Conservation (phyloP, 1,284 basidiomycete species). For the Tilletia horrida region DNA sequence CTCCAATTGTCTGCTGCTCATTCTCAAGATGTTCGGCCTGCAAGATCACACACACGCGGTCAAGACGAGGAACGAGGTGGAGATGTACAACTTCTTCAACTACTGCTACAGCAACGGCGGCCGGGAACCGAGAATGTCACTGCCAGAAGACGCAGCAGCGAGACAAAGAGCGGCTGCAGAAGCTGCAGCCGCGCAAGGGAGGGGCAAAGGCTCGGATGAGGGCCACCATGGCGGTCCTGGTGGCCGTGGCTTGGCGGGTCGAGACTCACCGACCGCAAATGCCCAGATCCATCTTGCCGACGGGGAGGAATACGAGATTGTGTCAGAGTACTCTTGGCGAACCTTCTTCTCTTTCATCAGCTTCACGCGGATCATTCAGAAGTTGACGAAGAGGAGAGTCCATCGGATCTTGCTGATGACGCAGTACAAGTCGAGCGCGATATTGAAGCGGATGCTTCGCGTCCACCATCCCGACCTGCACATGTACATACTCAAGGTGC, state of each 20-base stretch:
- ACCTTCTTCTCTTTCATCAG: slow-evolving; percentile 99
- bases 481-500: slow-evolving; percentile 91
- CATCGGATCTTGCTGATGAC: slow-evolving; percentile 94
- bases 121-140: slow-evolving; percentile 33
- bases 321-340: slow-evolving; percentile 93
- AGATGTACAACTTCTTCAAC: slow-evolving; percentile 81
- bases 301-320: slow-evolving; percentile 65
- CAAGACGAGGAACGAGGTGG: slow-evolving; percentile 80
- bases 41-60: slow-evolving; percentile 83
- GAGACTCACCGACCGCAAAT: slow-evolving; percentile 1
- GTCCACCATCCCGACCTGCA: slow-evolving; percentile 92
- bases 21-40: slow-evolving; percentile 96
- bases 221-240: slow-evolving; percentile 6
- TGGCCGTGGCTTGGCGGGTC: not conserved
- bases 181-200: slow-evolving; percentile 33
- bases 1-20: slow-evolving; percentile 87
- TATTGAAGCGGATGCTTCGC: slow-evolving; percentile 83
- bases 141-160: slow-evolving; percentile 54
- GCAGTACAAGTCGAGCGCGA: slow-evolving; percentile 90
- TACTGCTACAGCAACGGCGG: slow-evolving; percentile 73
- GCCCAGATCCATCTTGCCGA: slow-evolving; percentile 29
- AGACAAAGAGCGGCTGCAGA: slow-evolving; percentile 16
- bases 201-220: slow-evolving; percentile 63
- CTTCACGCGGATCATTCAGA: slow-evolving; percentile 96
- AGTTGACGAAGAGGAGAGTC: slow-evolving; percentile 88